Base-by-base conservation (phyloP, 2,329 filamentous ascomycete genomes). In the Paecilomyces dactylethromorphus region DNA sequence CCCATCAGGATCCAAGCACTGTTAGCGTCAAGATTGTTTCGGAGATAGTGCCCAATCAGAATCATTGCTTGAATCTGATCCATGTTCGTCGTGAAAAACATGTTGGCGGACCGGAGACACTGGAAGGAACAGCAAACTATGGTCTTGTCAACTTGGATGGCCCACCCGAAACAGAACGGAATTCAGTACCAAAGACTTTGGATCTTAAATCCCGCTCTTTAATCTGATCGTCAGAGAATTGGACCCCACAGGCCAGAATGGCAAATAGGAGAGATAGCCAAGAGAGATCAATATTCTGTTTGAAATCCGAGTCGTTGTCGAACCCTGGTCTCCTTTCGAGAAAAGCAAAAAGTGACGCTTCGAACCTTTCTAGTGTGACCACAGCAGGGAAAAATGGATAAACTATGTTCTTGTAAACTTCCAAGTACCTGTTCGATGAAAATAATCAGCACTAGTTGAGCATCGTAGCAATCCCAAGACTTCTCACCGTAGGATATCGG, bases 71-170 rank as follows among this genome's bases (percentile, higher is more conserved):
- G 64, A 39, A 67, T 64, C 53, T 68, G 64, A 31, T 68, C 54
- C 12, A 67, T 56, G 15, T 68, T 53, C 18, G 65, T 64, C 15
- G 64, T 63, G 21, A 62, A 65, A 59, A 68, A 67, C 49, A 68
- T 64, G 21, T 66, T 65, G 6, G 65, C 67, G 31, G 62, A 59
- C 8, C 66, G 63, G 24, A 68, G 61, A 33, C 65, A 66, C 22
- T 68, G 66, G 15, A 68, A 66, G 10, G 66, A 64, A 15, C 65
- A 68, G 35, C 64, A 66, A 33, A 66, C 66, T 68, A 56, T 15
- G 3, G 11, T 32, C 6, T 60, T 53, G 58, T 50, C 31, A 54
- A 15, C 55, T 32, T 24, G 31, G 11, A 2, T 22, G 18, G 29
- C 13, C 39, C 3, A 1, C 2, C 1, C 26, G 45, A 31, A 24